Evolutionary conservation across 176 grass and related monocot species (phyloP).

Genomic region (Lolium perenne): DNA sequence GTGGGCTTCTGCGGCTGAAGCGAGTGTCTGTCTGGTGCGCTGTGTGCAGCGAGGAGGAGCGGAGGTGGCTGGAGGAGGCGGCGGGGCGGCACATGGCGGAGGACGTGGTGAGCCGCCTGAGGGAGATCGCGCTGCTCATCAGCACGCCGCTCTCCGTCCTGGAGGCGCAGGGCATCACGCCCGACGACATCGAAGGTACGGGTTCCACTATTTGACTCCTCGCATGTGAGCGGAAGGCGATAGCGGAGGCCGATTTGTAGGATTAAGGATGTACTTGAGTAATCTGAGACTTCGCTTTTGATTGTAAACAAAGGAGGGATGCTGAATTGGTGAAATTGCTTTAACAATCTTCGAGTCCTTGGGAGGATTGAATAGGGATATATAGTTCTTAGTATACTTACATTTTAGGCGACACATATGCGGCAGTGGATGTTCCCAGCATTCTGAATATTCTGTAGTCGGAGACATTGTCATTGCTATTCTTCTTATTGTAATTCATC

Average conservation of each 20-base stretch:
- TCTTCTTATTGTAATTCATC: background rate
- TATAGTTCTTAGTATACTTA: no score
- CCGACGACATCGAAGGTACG: slow-evolving; percentile 71
- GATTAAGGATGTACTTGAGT: background rate
- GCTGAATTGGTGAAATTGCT: no score
- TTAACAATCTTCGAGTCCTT: no score
- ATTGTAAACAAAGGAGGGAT: no score
- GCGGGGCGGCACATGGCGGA: slow-evolving; percentile 62
- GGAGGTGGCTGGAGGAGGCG: slow-evolving; percentile 85
- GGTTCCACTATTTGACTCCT: background rate
- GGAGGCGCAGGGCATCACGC: slow-evolving; percentile 68
- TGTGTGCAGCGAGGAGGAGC: slow-evolving; percentile 64
- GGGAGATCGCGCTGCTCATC: slow-evolving; percentile 83
- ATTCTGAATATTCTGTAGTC: background rate
- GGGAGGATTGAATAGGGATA: no score
- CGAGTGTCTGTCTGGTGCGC: background rate
- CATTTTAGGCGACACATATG: no score
- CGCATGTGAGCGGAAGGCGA: background rate
- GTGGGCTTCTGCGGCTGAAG: slow-evolving; percentile 24
- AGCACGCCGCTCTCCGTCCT: slow-evolving; percentile 71
- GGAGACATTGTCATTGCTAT: background rate
- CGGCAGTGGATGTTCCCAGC: background rate
- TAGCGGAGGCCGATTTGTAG: background rate
- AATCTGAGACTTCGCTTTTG: background rate
- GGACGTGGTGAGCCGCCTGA: slow-evolving; percentile 78